Evolutionary conservation across 2,329 filamentous ascomycete species (phyloP).

Genomic region (Penicillium vulpinum): DNA sequence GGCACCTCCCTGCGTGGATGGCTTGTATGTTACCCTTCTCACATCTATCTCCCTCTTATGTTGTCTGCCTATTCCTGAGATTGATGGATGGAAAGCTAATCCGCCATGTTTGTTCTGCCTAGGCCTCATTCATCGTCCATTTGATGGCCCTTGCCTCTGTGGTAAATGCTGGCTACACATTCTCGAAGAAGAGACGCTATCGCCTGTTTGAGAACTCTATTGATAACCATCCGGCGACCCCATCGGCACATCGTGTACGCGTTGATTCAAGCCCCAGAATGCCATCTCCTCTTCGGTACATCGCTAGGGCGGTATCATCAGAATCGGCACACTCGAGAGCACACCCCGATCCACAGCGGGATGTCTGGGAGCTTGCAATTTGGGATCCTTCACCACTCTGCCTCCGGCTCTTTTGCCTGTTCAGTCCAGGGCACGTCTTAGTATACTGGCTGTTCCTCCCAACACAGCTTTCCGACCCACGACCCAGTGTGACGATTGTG

Average conservation of each 20-base stretch:
- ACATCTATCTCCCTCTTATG: not conserved
- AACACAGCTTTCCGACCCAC: conserved; percentile 69
- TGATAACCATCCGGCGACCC: conserved; percentile 72
- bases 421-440: conserved; percentile 90
- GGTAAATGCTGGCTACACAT: conserved; percentile 77
- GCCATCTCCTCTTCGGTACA: conserved; percentile 74
- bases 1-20: conserved; percentile 67
- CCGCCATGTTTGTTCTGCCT: not conserved
- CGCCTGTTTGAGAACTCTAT: conserved; percentile 86
- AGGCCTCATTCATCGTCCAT: conserved; percentile 73
- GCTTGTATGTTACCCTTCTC: conserved; percentile 53
- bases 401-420: conserved; percentile 79
- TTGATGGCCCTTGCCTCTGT: conserved; percentile 65
- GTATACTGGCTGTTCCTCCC: conserved; percentile 89
- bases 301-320: conserved; percentile 66
- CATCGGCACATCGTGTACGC: conserved; percentile 82
- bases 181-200: conserved; percentile 80
- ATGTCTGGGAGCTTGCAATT: conserved; percentile 92
- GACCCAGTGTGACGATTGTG: conserved; percentile 81
- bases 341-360: conserved; percentile 70
- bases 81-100: not conserved
- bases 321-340: conserved; percentile 77
- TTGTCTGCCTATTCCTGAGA: not conserved
- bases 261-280: conserved; percentile 80
- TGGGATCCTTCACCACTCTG: conserved; percentile 92